phyloP scores from a whole-genome alignment of 345 rosid species.

The Eucalyptus guilfoylei region DNA sequence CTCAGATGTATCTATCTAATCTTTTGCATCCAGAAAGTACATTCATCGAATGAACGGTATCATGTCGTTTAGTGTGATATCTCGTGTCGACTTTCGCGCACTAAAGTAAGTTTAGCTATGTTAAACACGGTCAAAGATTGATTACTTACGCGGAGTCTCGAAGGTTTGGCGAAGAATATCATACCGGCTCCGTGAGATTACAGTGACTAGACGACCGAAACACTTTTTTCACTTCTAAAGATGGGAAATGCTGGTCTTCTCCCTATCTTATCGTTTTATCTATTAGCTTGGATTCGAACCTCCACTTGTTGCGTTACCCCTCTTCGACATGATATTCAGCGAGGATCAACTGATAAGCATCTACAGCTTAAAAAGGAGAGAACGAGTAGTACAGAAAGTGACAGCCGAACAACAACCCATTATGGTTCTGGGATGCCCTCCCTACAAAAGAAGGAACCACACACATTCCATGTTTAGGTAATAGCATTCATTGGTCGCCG shows the following conservation, averaged over 20 bases:
- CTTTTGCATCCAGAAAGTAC: neutral
- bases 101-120: neutral
- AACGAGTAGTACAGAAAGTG: neutral
- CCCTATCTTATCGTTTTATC: neutral
- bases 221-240: neutral
- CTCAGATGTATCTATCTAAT: neutral
- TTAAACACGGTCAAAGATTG: neutral
- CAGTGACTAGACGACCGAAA: neutral
- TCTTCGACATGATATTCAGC: neutral
- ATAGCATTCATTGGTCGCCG: neutral
- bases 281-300: neutral
- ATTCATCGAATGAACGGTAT: neutral
- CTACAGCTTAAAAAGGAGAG: neutral
- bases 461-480: neutral
- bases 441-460: neutral
- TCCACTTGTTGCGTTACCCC: neutral
- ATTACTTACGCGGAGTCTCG: neutral
- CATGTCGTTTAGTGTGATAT: neutral
- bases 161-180: neutral
- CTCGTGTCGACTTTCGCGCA: neutral
- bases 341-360: neutral
- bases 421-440: neutral
- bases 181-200: neutral
- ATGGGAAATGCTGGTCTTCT: neutral
- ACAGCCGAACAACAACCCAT: neutral